Evolutionary conservation across 2,329 filamentous ascomycete species (phyloP).

Genomic region (Fusarium bactridioides): DNA sequence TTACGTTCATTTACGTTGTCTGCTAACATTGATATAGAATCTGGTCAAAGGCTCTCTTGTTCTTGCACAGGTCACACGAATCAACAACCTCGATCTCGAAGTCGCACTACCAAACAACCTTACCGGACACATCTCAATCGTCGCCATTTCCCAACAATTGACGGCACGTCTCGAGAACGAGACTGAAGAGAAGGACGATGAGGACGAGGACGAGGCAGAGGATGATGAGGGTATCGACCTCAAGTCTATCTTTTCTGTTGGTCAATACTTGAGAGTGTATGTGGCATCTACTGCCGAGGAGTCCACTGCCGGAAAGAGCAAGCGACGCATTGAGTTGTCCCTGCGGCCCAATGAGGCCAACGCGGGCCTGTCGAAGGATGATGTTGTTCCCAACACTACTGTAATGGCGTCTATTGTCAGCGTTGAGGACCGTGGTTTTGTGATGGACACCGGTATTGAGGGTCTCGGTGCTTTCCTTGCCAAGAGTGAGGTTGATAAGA

Average conservation of each 20-base stretch:
- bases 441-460: constrained; percentile 88
- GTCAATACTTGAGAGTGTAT: constrained; percentile 87
- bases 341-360: constrained; percentile 83
- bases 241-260: constrained; percentile 76
- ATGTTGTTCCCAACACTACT: constrained; percentile 77
- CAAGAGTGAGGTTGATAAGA: constrained; percentile 78
- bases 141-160: constrained; percentile 84
- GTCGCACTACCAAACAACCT: constrained; percentile 93
- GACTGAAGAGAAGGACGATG: constrained; percentile 60
- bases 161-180: constrained; percentile 79
- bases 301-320: constrained; percentile 67
- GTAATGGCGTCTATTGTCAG: constrained; percentile 89
- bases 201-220: constrained; percentile 61
- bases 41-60: constrained; percentile 86
- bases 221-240: constrained; percentile 73
- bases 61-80: constrained; percentile 83
- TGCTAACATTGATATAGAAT: constrained; percentile 62
- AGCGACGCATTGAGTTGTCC: constrained; percentile 86
- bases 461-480: constrained; percentile 83
- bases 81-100: constrained; percentile 80
- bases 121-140: constrained; percentile 86
- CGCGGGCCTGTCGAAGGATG: constrained; percentile 73
- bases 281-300: constrained; percentile 82
- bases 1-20: constrained; percentile 6
- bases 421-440: constrained; percentile 93